These are phyloP conservation scores for Iris pallida DNA, from an alignment of 116 monocot genomes.

Conservation along the genomic window DNA sequence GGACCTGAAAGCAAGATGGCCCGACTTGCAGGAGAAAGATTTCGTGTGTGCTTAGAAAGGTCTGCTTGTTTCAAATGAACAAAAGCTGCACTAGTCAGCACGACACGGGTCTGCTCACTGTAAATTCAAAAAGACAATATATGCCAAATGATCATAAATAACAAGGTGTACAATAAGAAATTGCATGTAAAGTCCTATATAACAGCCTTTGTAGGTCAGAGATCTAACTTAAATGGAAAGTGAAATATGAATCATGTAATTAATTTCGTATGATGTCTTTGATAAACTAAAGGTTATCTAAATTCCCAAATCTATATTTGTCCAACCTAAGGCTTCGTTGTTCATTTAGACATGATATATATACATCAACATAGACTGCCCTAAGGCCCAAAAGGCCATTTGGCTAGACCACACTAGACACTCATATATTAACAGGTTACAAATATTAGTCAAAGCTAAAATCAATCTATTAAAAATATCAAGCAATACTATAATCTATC, in stretches of 20 bases:
- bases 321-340: too few relatives aligned
- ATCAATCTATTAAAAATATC: too few relatives aligned
- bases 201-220: too few relatives aligned
- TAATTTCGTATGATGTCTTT: too few relatives aligned
- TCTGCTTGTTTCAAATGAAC: constrained; percentile 64
- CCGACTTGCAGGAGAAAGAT: constrained; percentile 66
- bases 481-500: too few relatives aligned
- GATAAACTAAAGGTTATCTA: too few relatives aligned
- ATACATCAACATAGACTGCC: too few relatives aligned
- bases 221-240: too few relatives aligned
- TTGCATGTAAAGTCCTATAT: neutral
- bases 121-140: constrained; percentile 11
- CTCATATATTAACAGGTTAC: neutral
- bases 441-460: neutral
- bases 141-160: neutral
- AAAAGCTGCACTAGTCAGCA: constrained; percentile 68
- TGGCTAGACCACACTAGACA: neutral
- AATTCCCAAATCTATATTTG: too few relatives aligned
- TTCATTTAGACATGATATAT: too few relatives aligned
- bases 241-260: too few relatives aligned
- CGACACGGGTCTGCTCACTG: constrained; percentile 64
- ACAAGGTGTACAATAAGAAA: neutral
- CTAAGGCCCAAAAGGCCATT: too few relatives aligned
- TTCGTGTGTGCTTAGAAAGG: constrained; percentile 51
- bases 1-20: constrained; percentile 72